phyloP scores from a whole-genome alignment of 192 early-diverging fungal genomes.

The Coemansia sp. region DNA sequence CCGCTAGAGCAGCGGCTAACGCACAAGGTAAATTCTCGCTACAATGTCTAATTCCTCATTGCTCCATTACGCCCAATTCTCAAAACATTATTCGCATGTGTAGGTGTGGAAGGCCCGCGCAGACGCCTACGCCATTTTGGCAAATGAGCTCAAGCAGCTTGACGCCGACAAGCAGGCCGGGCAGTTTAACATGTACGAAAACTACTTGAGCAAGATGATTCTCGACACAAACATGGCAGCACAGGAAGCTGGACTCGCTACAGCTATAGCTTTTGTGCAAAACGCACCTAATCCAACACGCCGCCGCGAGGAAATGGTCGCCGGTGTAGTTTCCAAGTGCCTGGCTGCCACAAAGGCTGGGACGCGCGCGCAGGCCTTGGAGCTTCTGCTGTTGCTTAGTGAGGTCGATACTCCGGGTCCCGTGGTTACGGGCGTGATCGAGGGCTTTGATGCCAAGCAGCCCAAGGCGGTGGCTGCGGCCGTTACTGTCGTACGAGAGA shows the following conservation, averaged over 20 bases:
- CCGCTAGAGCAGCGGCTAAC: slow-evolving; percentile 76
- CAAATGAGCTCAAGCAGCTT: slow-evolving; percentile 66
- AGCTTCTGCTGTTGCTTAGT: slow-evolving; percentile 81
- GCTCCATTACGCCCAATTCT: neutral
- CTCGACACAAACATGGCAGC: slow-evolving; percentile 88
- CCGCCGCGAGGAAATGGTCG: slow-evolving; percentile 67
- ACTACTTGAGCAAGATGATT: slow-evolving; percentile 77
- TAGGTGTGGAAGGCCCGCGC: slow-evolving; percentile 94
- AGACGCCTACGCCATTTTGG: slow-evolving; percentile 79
- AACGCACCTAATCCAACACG: slow-evolving; percentile 78
- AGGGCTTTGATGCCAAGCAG: slow-evolving; percentile 78
- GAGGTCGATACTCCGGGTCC: slow-evolving; percentile 85
- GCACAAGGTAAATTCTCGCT: slow-evolving; percentile 70
- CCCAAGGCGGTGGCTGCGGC: slow-evolving; percentile 86
- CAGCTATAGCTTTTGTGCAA: slow-evolving; percentile 75
- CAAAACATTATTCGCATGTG: neutral
- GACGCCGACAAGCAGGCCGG: slow-evolving; percentile 60
- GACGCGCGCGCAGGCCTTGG: slow-evolving; percentile 74
- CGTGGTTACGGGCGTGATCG: slow-evolving; percentile 78
- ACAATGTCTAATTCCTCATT: neutral
- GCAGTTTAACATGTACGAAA: slow-evolving; percentile 71
- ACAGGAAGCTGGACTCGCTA: slow-evolving; percentile 78
- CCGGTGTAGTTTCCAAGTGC: slow-evolving; percentile 84
- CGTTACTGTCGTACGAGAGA: slow-evolving; percentile 62
- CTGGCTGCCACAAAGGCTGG: slow-evolving; percentile 78